These are phyloP conservation scores for Leucaena leucocephala DNA, from an alignment of 306 rosid genomes.

Conservation along the genomic window DNA sequence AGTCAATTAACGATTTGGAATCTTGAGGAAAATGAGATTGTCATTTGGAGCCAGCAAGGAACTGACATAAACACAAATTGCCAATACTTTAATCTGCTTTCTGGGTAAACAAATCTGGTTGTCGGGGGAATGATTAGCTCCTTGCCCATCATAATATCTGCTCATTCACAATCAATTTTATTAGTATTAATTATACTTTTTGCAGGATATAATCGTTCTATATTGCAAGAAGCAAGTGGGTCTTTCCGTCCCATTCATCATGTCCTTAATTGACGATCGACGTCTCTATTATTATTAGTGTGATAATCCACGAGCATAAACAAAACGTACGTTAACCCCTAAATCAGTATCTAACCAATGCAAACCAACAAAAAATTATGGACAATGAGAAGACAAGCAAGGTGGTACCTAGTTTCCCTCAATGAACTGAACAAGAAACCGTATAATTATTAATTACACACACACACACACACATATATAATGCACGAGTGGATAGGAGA, in stretches of 20 bases:
- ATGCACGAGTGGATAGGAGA: neutral
- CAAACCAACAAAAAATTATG: neutral
- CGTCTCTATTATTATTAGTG: neutral
- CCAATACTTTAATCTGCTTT: neutral
- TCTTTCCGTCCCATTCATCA: neutral
- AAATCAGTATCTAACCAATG: neutral
- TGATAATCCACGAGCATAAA: neutral
- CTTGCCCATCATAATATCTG: neutral
- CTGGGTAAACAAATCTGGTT: neutral
- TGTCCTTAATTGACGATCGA: neutral
- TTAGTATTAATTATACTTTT: neutral
- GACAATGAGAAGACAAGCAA: neutral
- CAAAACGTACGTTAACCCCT: neutral
- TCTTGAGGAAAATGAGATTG: neutral
- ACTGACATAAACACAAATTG: neutral
- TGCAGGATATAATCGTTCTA: neutral
- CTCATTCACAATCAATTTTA: neutral
- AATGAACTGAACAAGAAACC: neutral
- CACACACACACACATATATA: no score
- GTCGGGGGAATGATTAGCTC: constrained; percentile 14
- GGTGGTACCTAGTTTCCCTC: neutral
- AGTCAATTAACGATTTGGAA: neutral
- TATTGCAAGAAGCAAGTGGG: neutral
- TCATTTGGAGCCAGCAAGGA: neutral
- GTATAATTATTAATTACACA: no score